These are phyloP conservation scores for Isatis tinctoria DNA, from an alignment of 345 rosid genomes.

Conservation along the genomic window DNA sequence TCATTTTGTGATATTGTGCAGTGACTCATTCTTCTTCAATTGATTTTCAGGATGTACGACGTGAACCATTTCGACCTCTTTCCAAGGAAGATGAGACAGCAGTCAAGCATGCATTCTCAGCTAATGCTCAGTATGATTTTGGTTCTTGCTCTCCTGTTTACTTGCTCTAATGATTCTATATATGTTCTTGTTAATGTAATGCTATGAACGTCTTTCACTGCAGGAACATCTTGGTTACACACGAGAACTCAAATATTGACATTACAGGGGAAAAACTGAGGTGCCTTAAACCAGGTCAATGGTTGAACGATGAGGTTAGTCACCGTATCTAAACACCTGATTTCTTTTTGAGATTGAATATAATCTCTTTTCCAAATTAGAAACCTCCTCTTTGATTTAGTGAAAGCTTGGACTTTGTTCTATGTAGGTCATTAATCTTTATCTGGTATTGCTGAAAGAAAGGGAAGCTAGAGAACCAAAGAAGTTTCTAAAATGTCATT, in stretches of 20 bases:
- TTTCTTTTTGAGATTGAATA: background rate
- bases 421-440: slow-evolving; percentile 80
- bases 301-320: slow-evolving; percentile 98
- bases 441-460: slow-evolving; percentile 85
- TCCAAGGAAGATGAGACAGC: slow-evolving; percentile 15
- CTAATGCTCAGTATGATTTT: slow-evolving; percentile 44
- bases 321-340: background rate
- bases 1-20: background rate
- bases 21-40: background rate
- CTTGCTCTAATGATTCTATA: background rate
- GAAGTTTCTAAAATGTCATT: slow-evolving; percentile 90
- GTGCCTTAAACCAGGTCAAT: slow-evolving; percentile 70
- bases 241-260: slow-evolving; percentile 61
- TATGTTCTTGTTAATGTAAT: slow-evolving; percentile 8
- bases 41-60: slow-evolving; percentile 9
- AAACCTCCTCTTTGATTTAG: background rate
- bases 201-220: slow-evolving; percentile 12
- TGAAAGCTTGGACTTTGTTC: slow-evolving; percentile 17
- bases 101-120: slow-evolving; percentile 29
- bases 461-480: slow-evolving; percentile 86
- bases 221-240: slow-evolving; percentile 56
- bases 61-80: slow-evolving; percentile 16
- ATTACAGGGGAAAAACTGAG: slow-evolving; percentile 60
- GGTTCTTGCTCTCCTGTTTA: background rate
- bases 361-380: background rate